Percentiles rank a stretch among this genome's conserved stretches.
Evolutionary conservation across 768 basidiomycete species (phyloP).

Genomic region (Leucosporidium yakuticum): DNA sequence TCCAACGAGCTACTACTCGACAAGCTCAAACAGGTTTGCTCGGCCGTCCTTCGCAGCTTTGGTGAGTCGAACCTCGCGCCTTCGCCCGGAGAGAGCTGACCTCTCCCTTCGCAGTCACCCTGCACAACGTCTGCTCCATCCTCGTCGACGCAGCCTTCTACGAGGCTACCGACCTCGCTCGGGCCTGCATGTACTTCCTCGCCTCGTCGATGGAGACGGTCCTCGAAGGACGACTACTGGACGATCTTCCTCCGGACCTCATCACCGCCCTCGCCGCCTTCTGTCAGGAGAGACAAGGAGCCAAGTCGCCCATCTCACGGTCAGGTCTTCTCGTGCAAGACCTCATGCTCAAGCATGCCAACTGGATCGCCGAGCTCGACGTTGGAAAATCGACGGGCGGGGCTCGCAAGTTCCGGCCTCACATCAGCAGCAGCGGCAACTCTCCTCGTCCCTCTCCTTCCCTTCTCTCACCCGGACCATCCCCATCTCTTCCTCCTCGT

Average conservation of each 20-base stretch:
- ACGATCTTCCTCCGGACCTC: slow-evolving; percentile 62
- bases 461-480: slow-evolving; percentile 14
- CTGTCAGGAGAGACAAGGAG: slow-evolving; percentile 56
- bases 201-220: slow-evolving; percentile 77
- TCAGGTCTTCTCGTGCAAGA: slow-evolving; percentile 52
- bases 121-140: slow-evolving; percentile 71
- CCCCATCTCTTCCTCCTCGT: slow-evolving; percentile 22
- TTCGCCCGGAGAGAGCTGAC: neutral
- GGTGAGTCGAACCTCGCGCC: slow-evolving; percentile 15
- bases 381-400: slow-evolving; percentile 40
- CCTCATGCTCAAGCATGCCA: slow-evolving; percentile 58
- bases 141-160: slow-evolving; percentile 75
- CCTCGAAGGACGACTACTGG: slow-evolving; percentile 71
- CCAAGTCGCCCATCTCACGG: slow-evolving; percentile 62
- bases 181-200: slow-evolving; percentile 70
- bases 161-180: slow-evolving; percentile 62
- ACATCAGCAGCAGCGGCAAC: slow-evolving; percentile 11
- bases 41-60: slow-evolving; percentile 54
- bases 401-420: slow-evolving; percentile 38
- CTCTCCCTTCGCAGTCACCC: slow-evolving; percentile 53
- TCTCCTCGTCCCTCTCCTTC: slow-evolving; percentile 22
- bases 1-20: slow-evolving; percentile 91
- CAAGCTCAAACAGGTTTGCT: slow-evolving; percentile 75
- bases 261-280: slow-evolving; percentile 62
- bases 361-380: slow-evolving; percentile 58